Base-by-base conservation (phyloP, 228 moss, liverwort and hornwort species). In the Sphagnum magellanicum region DNA sequence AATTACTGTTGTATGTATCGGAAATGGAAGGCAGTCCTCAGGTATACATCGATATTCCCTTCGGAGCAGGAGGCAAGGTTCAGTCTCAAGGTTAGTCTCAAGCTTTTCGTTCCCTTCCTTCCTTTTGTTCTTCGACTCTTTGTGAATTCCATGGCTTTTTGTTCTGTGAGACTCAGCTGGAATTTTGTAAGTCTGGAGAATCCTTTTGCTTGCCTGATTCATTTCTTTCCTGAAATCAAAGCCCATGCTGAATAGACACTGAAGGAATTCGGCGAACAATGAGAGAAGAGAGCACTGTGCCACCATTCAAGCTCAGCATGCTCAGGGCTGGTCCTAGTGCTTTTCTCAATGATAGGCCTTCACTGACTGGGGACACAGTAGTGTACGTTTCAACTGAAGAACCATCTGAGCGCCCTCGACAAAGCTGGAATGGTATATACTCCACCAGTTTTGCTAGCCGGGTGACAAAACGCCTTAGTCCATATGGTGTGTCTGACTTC, bases 311-410 rank as follows among this genome's bases (percentile, higher is more conserved):
- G 61, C 53, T 50, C 52, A 72, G 53, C 4, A 46, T 9, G 32
- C 49, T 49, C 53, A 68, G 71, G 65, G 77, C 53, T 68, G 65
- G 75, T 4, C 73, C 79, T 63, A 79, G 71, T 66, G 73, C 58
- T 14, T 86, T 51, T 15, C 68, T 81, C 10, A 79, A 81, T 52
- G 93, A 89, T 70, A 79, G 67, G 48, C 91, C 93, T 16, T 80
- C 87, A 0, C 76, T 94, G 71, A 70, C 74, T 53, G 90, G 87
- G 46, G 84, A 85, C 16, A 72, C 57, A 12, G 65, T 93, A 6
- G 79, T 89, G 49, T 93, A 81, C 47, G 80, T 81, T 12, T 91
- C 93, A 57, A 94, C 91, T 14, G 82, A 83, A 77, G 80, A 94
- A 70, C 72, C 69, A 50, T 49, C 79, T 55, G 77, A 69, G 49